These are phyloP conservation scores for Stromatinia cepivora DNA, from an alignment of 2,329 filamentous ascomycete species.

Conservation along the genomic window DNA sequence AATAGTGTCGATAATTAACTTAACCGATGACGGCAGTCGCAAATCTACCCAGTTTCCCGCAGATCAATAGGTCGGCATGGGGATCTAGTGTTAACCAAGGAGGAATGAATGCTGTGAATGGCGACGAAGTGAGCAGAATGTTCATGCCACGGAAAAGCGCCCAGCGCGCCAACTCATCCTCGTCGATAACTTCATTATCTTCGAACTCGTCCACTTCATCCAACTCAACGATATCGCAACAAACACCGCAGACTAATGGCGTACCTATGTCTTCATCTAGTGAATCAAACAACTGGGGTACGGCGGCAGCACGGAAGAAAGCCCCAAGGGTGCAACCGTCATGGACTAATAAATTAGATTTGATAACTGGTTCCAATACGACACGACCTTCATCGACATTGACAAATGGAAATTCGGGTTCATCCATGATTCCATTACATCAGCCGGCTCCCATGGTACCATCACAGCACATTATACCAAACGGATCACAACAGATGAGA, in stretches of 20 bases:
- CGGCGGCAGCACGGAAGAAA: conserved; percentile 52
- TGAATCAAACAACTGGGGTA: conserved; percentile 36
- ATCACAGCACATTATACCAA: conserved; percentile 68
- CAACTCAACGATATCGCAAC: conserved; percentile 62
- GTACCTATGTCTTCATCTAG: conserved; percentile 40
- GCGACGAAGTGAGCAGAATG: conserved; percentile 83
- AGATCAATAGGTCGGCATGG: conserved; percentile 66
- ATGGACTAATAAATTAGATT: conserved; percentile 65
- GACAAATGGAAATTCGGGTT: conserved; percentile 58
- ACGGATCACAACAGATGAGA: conserved; percentile 51
- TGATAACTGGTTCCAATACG: conserved; percentile 58
- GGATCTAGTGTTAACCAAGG: conserved; percentile 60
- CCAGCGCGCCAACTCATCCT: conserved; percentile 87
- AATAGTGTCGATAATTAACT: conserved; percentile 15
- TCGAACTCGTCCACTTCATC: conserved; percentile 61
- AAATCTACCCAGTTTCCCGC: conserved; percentile 62
- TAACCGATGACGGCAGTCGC: conserved; percentile 65
- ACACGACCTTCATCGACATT: conserved; percentile 63
- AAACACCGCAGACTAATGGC: conserved; percentile 63
- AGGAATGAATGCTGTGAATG: conserved; percentile 69
- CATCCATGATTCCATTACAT: conserved; percentile 63
- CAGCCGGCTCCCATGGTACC: conserved; percentile 59
- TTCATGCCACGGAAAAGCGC: conserved; percentile 86
- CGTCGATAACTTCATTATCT: conserved; percentile 70
- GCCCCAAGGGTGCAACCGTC: conserved; percentile 54